Base-by-base conservation (phyloP, 2,329 filamentous ascomycete genomes). In the Calonectria hongkongensis region DNA sequence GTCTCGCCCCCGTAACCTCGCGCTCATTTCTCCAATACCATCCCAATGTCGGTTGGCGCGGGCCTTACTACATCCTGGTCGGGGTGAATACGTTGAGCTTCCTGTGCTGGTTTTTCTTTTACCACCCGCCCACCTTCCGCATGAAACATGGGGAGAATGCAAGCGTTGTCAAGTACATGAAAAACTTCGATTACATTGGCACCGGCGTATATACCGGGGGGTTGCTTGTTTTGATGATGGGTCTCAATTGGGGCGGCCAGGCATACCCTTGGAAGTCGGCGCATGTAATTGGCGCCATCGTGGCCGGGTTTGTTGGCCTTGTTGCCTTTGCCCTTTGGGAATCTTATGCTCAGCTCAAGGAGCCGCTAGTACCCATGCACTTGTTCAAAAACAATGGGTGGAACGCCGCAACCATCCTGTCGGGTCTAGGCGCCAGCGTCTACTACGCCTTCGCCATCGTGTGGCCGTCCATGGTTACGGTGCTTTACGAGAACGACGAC, bases 401-500 rank as follows among this genome's bases (percentile, higher is more conserved):
- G 79, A 79, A 80, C 33, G 80, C 82, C 9, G 78, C 79, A 12
- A 79, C 80, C 25, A 75, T 84, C 39, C 71, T 83, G 28, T 79
- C 80, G 10, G 82, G 82, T 21, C 76, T 85, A 4, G 83, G 82
- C 21, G 83, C 83, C n/a, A 81, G 80, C 50, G 79, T 84, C 13
- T 85, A 84, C 77, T 85, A 84, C 67, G 83, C 81, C 58, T 81
- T 84, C 48, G 82, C 82, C 33, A 81, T 85, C 21, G 78, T 85
- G 15, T 85, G 83, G 83, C 83, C 83, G 1, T 74, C 76, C 21
- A 83, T 83, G 79, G 79, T 84, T 6, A 75, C 75, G 9, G 79
- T 81, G 28, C 66, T 85, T 21, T 84, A 83, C 72, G 71, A 78
- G 3, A 78, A 80, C 73, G 70, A 66, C 16, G 66, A 77, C 33